Evolutionary conservation across 2,329 filamentous ascomycete genomes (phyloP).

Genomic region (Aspergillus unguis): DNA sequence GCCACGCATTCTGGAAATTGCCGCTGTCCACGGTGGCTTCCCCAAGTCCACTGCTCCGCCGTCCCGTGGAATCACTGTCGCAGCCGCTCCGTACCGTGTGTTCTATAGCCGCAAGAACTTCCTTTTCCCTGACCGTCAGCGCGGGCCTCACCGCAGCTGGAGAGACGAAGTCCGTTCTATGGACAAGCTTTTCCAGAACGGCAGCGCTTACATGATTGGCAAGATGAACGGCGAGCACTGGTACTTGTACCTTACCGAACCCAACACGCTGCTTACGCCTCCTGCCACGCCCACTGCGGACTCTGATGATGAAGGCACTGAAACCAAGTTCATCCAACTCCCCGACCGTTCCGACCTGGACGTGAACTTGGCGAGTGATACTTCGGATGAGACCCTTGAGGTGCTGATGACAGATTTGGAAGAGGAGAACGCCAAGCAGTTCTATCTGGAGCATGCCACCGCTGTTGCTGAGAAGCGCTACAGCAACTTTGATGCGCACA

Average conservation of each 20-base stretch:
- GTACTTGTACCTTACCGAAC: constrained; percentile 96
- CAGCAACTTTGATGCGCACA: constrained; percentile 66
- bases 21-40: constrained; percentile 83
- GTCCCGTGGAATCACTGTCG: constrained; percentile 64
- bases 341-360: constrained; percentile 36
- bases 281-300: constrained; percentile 67
- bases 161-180: constrained; percentile 90
- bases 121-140: constrained; percentile 90
- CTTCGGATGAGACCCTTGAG: constrained; percentile 53
- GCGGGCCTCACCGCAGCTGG: constrained; percentile 94
- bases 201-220: constrained; percentile 98
- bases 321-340: constrained; percentile 58
- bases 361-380: constrained; percentile 30
- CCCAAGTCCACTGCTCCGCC: constrained; percentile 69
- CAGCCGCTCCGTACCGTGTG: constrained; percentile 87
- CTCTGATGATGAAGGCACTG: constrained; percentile 50
- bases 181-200: constrained; percentile 84
- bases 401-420: constrained; percentile 68
- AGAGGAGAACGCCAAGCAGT: constrained; percentile 63
- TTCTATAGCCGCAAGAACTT: constrained; percentile 99
- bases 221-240: constrained; percentile 99
- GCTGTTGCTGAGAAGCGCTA: constrained; percentile 80
- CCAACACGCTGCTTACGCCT: constrained; percentile 73
- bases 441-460: constrained; percentile 77
- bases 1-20: constrained; percentile 87